Percentiles rank a stretch among this genome's conserved stretches.
phyloP scores from a whole-genome alignment of 352 stramenopile species.

The Phytophthora citrophthora region DNA sequence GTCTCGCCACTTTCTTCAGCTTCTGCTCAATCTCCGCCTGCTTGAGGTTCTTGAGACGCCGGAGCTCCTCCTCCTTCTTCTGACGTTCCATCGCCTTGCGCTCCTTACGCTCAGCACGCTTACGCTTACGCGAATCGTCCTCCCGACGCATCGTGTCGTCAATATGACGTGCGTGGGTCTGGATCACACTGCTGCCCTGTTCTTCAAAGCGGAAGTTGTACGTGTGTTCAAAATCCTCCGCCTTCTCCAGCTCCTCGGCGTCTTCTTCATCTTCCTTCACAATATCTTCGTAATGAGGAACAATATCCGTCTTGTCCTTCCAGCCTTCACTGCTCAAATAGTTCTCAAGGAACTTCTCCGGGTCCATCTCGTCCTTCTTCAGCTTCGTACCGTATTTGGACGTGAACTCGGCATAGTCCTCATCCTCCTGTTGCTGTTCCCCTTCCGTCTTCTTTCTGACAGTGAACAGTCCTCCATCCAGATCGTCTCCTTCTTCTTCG shows the following conservation, averaged over 20 bases:
- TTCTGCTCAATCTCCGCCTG: slow-evolving; percentile 95
- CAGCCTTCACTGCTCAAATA: slow-evolving; percentile 83
- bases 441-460: slow-evolving; percentile 69
- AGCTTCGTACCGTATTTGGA: slow-evolving; percentile 70
- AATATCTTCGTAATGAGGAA: slow-evolving; percentile 85
- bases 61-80: slow-evolving; percentile 97
- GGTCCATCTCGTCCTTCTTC: slow-evolving; percentile 68
- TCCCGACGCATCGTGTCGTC: slow-evolving; percentile 94
- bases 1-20: slow-evolving; percentile 90
- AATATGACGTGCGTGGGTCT: slow-evolving; percentile 84
- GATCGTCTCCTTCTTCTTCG: slow-evolving; percentile 77
- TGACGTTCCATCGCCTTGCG: slow-evolving; percentile 95
- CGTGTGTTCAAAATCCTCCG: slow-evolving; percentile 97
- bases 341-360: slow-evolving; percentile 80
- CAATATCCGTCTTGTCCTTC: slow-evolving; percentile 76
- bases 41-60: slow-evolving; percentile 98
- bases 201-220: slow-evolving; percentile 99
- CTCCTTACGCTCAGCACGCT: slow-evolving; percentile 94
- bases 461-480: slow-evolving; percentile 77
- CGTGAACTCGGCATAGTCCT: slow-evolving; percentile 67
- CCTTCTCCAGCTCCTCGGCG: slow-evolving; percentile 92
- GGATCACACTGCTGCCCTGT: slow-evolving; percentile 86
- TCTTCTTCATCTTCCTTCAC: slow-evolving; percentile 91
- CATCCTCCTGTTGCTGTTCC: slow-evolving; percentile 71
- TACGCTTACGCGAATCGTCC: slow-evolving; percentile 96